These are phyloP conservation scores for Penicillium dipodomyicola DNA, from an alignment of 495 filamentous ascomycete species.

Conservation along the genomic window DNA sequence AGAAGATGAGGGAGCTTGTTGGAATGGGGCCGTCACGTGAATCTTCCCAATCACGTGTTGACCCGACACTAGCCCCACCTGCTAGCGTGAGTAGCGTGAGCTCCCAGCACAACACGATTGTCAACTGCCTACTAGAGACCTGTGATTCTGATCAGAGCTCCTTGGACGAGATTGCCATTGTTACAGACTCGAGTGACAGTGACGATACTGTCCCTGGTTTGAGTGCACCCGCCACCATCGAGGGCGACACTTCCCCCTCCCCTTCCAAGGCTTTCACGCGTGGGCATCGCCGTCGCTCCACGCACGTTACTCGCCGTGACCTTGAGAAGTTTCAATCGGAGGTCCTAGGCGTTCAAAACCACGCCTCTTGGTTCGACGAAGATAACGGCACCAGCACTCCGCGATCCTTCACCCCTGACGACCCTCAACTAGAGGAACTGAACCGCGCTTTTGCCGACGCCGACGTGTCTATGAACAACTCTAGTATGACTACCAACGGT, in stretches of 20 bases:
- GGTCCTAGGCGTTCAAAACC: conserved; percentile 39
- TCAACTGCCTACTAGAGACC: neutral
- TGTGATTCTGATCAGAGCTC: conserved; percentile 6
- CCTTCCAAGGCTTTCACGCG: conserved; percentile 42
- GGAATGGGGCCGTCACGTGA: conserved; percentile 14
- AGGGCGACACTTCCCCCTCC: conserved; percentile 32
- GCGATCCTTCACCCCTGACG: conserved; percentile 28
- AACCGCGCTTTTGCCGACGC: conserved; percentile 40
- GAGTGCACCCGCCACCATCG: conserved; percentile 38
- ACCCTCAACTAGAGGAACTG: conserved; percentile 36
- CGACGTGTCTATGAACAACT: conserved; percentile 37
- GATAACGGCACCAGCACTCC: conserved; percentile 28
- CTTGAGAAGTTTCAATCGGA: conserved; percentile 47
- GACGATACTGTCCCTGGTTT: conserved; percentile 3
- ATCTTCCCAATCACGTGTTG: neutral
- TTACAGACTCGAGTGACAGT: conserved; percentile 6
- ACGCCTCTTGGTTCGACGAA: conserved; percentile 34
- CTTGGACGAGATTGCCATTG: neutral
- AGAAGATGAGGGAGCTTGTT: conserved; percentile 26
- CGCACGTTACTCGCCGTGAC: conserved; percentile 46
- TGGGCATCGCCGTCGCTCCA: conserved; percentile 49
- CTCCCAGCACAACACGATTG: conserved; percentile 11
- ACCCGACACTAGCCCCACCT: neutral
- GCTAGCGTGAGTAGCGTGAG: conserved; percentile 9
- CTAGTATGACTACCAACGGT: conserved; percentile 34